These are phyloP conservation scores for Cladophialophora yegresii DNA, from an alignment of 2,329 filamentous ascomycete species.

Conservation along the genomic window DNA sequence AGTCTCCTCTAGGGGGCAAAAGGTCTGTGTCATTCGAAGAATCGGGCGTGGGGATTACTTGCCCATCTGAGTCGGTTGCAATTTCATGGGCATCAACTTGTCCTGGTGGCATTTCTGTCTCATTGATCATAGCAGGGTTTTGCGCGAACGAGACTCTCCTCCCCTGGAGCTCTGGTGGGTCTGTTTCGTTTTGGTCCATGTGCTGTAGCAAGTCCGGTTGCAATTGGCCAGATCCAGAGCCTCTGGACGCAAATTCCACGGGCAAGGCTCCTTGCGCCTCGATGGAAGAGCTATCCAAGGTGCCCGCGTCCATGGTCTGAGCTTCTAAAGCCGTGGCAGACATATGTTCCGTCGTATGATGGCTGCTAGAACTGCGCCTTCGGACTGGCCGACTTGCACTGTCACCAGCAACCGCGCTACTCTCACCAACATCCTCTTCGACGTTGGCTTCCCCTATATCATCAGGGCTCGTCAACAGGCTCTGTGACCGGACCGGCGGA, in stretches of 20 bases:
- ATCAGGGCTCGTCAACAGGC: slow-evolving; percentile 14
- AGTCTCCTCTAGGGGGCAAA: not conserved
- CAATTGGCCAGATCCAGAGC: not conserved
- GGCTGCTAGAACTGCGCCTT: slow-evolving; percentile 11
- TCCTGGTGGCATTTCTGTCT: not conserved
- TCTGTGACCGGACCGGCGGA: slow-evolving; percentile 27
- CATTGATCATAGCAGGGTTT: not conserved
- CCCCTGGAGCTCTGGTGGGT: not conserved
- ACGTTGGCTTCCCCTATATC: not conserved
- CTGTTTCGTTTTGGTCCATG: not conserved
- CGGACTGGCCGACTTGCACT: slow-evolving; percentile 12
- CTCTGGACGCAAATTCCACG: not conserved
- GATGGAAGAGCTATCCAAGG: slow-evolving; percentile 5
- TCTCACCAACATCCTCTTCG: slow-evolving; percentile 14
- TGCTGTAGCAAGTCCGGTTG: not conserved
- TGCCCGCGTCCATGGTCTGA: not conserved
- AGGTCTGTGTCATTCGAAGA: slow-evolving; percentile 18
- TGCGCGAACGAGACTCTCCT: slow-evolving; percentile 8
- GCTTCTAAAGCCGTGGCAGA: slow-evolving; percentile 3
- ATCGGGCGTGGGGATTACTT: slow-evolving; percentile 19
- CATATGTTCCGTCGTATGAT: not conserved
- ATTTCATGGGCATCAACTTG: not conserved
- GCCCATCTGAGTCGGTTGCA: slow-evolving; percentile 19
- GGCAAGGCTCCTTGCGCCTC: not conserved
- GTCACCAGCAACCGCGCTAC: slow-evolving; percentile 10